A percentile compares a stretch with the other conserved stretches of the same genome.
Evolutionary conservation across 176 grass and related monocot genomes (phyloP).

Genomic region (Triticum monococcum): DNA sequence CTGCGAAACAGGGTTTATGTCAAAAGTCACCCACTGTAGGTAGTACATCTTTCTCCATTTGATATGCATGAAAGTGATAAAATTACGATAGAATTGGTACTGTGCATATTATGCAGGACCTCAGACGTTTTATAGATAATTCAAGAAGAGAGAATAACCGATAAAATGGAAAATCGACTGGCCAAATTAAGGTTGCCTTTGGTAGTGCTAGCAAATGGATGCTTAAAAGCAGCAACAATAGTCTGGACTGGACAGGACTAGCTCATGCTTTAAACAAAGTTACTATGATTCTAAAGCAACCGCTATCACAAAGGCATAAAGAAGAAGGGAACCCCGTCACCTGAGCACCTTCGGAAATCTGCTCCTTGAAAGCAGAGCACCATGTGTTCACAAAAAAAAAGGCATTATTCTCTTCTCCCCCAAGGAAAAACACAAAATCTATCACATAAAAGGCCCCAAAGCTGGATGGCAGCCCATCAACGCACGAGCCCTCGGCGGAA

Average conservation of each 20-base stretch:
- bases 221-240: background rate
- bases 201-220: background rate
- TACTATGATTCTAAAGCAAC: background rate
- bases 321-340: background rate
- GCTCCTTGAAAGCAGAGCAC: conserved; percentile 37
- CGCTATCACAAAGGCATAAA: background rate
- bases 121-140: background rate
- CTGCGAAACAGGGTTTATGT: conserved; percentile 35
- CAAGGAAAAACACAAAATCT: background rate
- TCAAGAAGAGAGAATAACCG: no score
- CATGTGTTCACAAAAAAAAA: background rate
- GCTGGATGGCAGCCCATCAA: conserved; percentile 10
- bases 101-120: background rate
- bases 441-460: conserved; percentile 29
- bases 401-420: no score
- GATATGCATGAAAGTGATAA: background rate
- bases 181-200: background rate
- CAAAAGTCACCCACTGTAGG: background rate
- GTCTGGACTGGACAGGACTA: background rate
- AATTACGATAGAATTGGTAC: background rate
- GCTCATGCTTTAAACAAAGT: background rate
- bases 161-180: background rate
- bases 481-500: background rate
- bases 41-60: background rate
- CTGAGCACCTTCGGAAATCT: conserved; percentile 22